These are phyloP conservation scores for Podospora australis DNA, from an alignment of 495 filamentous ascomycete genomes.

Conservation along the genomic window DNA sequence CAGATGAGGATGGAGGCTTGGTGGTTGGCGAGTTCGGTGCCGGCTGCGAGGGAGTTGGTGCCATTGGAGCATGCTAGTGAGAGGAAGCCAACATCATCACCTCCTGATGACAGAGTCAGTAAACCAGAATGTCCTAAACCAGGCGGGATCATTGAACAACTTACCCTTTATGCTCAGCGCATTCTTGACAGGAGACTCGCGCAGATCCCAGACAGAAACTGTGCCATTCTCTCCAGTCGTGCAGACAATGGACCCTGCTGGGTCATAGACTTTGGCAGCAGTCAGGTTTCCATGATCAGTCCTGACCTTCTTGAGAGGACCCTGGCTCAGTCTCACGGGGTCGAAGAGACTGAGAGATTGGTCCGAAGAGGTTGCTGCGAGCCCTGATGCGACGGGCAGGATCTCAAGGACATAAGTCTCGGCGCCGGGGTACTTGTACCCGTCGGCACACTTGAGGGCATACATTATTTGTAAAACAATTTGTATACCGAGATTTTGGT, in stretches of 20 bases:
- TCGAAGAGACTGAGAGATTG: slow-evolving; percentile 53
- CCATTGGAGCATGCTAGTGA: slow-evolving; percentile 58
- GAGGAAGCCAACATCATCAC: slow-evolving; percentile 48
- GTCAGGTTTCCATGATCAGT: slow-evolving; percentile 51
- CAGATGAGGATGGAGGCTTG: slow-evolving; percentile 71
- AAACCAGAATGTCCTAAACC: no score
- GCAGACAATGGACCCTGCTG: slow-evolving; percentile 36
- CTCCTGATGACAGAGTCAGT: slow-evolving; percentile 14
- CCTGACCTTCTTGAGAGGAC: slow-evolving; percentile 34
- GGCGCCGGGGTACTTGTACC: slow-evolving; percentile 36
- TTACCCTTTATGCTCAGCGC: slow-evolving; percentile 40
- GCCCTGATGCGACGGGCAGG: slow-evolving; percentile 35
- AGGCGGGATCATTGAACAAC: slow-evolving; percentile 12
- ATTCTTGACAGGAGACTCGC: slow-evolving; percentile 28
- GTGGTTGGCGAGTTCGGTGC: slow-evolving; percentile 69
- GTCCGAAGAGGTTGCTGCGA: slow-evolving; percentile 46
- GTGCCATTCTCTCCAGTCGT: slow-evolving; percentile 60
- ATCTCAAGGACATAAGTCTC: slow-evolving; percentile 49
- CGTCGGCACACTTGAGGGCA: slow-evolving; percentile 32
- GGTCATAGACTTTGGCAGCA: slow-evolving; percentile 45
- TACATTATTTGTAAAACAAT: slow-evolving; percentile 34
- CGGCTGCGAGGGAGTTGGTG: slow-evolving; percentile 59
- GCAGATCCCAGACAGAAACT: slow-evolving; percentile 52
- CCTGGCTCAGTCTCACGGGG: slow-evolving; percentile 35
- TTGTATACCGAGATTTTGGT: neutral